Percentiles rank a stretch among this genome's conserved stretches.
These are phyloP conservation scores for Astrephomene gubernaculifera DNA, from an alignment of 139 green algal species.

Conservation along the genomic window DNA sequence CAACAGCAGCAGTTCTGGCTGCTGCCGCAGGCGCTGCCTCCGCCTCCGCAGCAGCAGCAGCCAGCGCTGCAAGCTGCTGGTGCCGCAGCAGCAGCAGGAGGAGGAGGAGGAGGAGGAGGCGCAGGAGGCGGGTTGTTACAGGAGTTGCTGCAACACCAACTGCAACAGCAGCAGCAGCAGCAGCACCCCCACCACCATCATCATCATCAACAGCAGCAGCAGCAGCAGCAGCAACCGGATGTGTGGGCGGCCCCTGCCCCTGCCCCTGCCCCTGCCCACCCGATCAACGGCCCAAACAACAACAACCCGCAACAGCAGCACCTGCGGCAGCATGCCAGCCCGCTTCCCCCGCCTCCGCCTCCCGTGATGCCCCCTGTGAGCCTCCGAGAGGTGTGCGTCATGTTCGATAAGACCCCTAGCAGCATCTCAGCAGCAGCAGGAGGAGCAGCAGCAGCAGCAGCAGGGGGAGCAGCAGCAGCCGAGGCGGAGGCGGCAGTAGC, in stretches of 20 bases:
- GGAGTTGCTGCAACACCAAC: conserved; percentile 20
- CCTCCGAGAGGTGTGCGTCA: conserved; percentile 29
- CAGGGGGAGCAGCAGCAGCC: not conserved
- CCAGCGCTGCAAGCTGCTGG: not conserved
- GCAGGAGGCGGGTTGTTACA: not conserved
- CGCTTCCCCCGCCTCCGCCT: too few relatives aligned
- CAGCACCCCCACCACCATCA: not conserved
- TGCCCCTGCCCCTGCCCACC: too few relatives aligned
- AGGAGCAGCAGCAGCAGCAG: not conserved
- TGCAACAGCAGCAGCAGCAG: not conserved
- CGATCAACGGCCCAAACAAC: not conserved
- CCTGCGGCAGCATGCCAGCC: not conserved
- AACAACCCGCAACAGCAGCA: not conserved
- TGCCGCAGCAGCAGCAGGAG: not conserved
- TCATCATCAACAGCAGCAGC: not conserved
- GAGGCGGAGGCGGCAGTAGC: not conserved
- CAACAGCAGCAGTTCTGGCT: not conserved
- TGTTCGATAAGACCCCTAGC: not conserved
- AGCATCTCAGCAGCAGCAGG: not conserved
- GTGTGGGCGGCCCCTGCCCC: not conserved
- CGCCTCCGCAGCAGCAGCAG: too few relatives aligned
- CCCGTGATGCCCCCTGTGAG: not conserved
- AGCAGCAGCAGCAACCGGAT: not conserved
- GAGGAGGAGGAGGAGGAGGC: too few relatives aligned
- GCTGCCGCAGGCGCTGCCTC: not conserved